These are phyloP conservation scores for Rhododendron ferrugineum DNA, from an alignment of 148 eudicot species.

Conservation along the genomic window DNA sequence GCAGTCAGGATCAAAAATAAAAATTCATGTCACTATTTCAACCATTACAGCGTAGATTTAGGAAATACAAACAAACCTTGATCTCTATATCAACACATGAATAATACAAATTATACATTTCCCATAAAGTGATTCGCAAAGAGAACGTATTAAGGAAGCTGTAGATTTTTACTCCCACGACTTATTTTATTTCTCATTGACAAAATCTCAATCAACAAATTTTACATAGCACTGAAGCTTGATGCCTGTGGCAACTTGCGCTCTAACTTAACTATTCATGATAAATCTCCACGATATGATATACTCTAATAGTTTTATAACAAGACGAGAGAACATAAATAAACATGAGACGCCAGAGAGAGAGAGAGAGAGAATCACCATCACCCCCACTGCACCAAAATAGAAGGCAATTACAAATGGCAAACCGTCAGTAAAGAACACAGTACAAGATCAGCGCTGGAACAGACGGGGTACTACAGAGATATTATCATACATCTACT, in stretches of 20 bases:
- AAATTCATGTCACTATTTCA: background rate
- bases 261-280: background rate
- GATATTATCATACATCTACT: background rate
- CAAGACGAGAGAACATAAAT: background rate
- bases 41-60: background rate
- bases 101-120: background rate
- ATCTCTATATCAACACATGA: background rate
- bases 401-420: background rate
- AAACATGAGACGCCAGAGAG: background rate
- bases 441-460: background rate
- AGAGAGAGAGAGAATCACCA: background rate
- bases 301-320: background rate
- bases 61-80: background rate
- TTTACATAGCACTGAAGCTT: background rate
- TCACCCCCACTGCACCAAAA: background rate
- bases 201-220: background rate
- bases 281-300: background rate
- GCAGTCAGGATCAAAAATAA: slow-evolving; percentile 5
- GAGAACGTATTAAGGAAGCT: background rate
- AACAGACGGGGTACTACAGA: background rate
- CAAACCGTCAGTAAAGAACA: background rate
- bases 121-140: background rate
- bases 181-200: background rate
- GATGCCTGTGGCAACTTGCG: background rate
- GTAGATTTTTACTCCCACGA: background rate